phyloP scores from a whole-genome alignment of 2,329 filamentous ascomycete genomes.

The Colletotrichum sansevieriae region DNA sequence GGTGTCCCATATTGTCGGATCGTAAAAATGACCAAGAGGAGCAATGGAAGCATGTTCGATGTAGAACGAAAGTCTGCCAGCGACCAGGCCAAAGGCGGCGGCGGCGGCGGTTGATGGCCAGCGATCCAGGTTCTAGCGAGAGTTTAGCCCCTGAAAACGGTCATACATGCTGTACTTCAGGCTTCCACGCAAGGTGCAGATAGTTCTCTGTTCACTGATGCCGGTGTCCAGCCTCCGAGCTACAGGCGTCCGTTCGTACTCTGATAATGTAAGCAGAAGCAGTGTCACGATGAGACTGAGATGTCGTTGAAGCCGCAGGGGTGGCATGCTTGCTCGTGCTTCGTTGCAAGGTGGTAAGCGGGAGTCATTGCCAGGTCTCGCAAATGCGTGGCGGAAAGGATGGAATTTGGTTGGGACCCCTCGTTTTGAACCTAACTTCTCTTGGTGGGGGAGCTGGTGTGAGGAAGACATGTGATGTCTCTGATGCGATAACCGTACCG shows the following conservation, averaged over 20 bases:
- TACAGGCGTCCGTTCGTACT: background rate
- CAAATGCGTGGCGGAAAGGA: background rate
- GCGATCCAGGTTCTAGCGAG: constrained; percentile 31
- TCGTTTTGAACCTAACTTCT: too few species aligned
- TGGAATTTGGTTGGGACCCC: too few species aligned
- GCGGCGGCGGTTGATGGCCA: background rate
- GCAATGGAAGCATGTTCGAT: constrained; percentile 34
- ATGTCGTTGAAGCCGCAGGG: constrained; percentile 2
- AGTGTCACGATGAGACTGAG: constrained; percentile 30
- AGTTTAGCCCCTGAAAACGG: constrained; percentile 34
- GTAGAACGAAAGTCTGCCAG: constrained; percentile 19
- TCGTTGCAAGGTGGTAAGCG: constrained; percentile 1
- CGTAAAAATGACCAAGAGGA: constrained; percentile 26
- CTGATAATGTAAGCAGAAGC: constrained; percentile 5
- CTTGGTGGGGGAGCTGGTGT: too few species aligned
- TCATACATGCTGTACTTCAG: constrained; percentile 18
- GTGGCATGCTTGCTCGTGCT: constrained; percentile 24
- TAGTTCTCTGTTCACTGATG: too few species aligned
- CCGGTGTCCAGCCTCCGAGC: too few species aligned
- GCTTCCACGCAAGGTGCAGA: background rate
- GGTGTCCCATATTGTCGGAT: constrained; percentile 31
- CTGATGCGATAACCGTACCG: too few species aligned
- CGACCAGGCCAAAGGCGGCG: background rate
- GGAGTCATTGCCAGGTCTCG: constrained; percentile 5
- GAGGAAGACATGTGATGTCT: too few species aligned